Base-by-base conservation (phyloP, 257 asterid species). In the Solanum gandarillasii region DNA sequence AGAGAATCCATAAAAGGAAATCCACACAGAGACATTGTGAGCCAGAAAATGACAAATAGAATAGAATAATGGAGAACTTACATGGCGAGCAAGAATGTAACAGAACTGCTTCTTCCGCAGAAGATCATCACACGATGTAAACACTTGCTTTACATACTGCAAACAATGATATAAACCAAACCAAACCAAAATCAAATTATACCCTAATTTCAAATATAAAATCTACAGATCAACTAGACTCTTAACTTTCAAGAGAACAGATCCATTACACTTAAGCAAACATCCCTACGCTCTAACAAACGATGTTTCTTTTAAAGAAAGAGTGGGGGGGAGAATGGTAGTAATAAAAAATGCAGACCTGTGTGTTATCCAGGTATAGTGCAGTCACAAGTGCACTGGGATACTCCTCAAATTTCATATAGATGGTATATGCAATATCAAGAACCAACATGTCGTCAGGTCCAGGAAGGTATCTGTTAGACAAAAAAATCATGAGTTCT, bases 51-150 rank as follows among this genome's bases (percentile, higher is more conserved):
- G 68, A 46, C 68, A 7, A 79, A 78, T 43, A 29, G 27, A 27
- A 43, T 29, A 27, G 20, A 8, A 46, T 74, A 31, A 88, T 73
- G 41, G 86, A 83, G 87, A 36, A 90, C 99, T 92, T 92, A 95
- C 98, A 89, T 97, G 98, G 62, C 99, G 98, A 85, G 96, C 99
- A 88, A 97, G 93, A 86, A 96, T 94, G 90, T 92, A 97, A 88
- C 98, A 93, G 85, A 96, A 94, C 88, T 97, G 98, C 92, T 89
- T 93, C 93, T 94, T 94, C 85, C 86, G 92, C 83, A 90, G 90
- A 85, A 87, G 92, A 86, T 96, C 98, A 38, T 52, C 70, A 87
- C 99, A 95, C 12, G 91, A 82, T 9, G 90, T 88, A 87, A 95
- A 97, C 72, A 96, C 91, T 89, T 93, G 94, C 91, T 93, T 94